Conservation (phyloP, 768 basidiomycete species). For the Suillus decipiens region DNA sequence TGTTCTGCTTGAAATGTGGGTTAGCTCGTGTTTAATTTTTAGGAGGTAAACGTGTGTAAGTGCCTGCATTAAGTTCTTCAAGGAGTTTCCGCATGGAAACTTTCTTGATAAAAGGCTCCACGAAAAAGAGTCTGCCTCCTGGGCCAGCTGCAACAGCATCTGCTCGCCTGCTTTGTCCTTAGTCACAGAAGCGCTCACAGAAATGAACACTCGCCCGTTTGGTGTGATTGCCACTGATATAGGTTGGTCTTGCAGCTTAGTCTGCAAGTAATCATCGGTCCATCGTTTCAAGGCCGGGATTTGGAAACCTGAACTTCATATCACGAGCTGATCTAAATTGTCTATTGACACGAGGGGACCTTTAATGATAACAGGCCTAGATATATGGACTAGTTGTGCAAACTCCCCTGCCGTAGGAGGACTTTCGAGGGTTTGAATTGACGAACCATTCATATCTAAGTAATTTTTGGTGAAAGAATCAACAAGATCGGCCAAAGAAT, state of each 20-base stretch:
- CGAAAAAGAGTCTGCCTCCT: conserved; percentile 66
- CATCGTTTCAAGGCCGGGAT: conserved; percentile 55
- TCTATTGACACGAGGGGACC: conserved; percentile 39
- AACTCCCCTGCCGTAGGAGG: conserved; percentile 74
- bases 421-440: conserved; percentile 47
- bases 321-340: not conserved
- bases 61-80: conserved; percentile 39
- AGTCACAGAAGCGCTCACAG: not conserved
- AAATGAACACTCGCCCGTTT: conserved; percentile 58
- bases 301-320: conserved; percentile 43
- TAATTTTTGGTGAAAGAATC: not conserved
- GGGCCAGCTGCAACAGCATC: conserved; percentile 65
- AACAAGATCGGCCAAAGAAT: not conserved
- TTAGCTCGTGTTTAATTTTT: not conserved
- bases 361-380: conserved; percentile 74
- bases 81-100: conserved; percentile 69
- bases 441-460: conserved; percentile 60
- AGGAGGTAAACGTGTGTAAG: conserved; percentile 12
- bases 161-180: conserved; percentile 52
- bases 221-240: conserved; percentile 84
- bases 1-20: conserved; percentile 6
- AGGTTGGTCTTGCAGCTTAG: conserved; percentile 50
- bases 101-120: conserved; percentile 67
- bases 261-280: conserved; percentile 62
- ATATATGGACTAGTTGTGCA: conserved; percentile 62